Percentiles rank a stretch among this genome's conserved stretches.
Evolutionary conservation across 495 filamentous ascomycete species (phyloP).

Genomic region (Neurospora discreta): DNA sequence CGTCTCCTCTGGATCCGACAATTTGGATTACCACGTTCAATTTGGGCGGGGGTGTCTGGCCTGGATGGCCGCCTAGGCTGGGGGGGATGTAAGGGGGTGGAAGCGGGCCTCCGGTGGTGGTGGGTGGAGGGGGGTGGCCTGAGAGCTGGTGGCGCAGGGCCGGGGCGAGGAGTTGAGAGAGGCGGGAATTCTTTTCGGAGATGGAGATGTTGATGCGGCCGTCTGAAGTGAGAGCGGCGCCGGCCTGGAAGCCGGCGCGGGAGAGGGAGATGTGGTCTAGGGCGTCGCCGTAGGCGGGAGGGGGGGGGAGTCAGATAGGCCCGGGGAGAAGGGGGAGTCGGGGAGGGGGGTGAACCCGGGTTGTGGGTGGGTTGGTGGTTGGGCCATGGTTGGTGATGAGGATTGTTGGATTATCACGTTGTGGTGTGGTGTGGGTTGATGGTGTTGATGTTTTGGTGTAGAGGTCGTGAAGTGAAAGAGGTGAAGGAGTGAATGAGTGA

Average conservation of each 20-base stretch:
- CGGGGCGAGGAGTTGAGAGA: conserved; percentile 56
- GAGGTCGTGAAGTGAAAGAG: neutral
- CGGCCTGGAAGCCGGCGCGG: conserved; percentile 38
- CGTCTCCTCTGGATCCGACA: conserved; percentile 64
- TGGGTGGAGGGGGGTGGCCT: conserved; percentile 23
- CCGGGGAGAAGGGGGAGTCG: neutral
- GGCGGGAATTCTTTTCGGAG: conserved; percentile 48
- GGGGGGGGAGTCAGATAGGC: conserved; percentile 10
- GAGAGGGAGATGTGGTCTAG: conserved; percentile 36
- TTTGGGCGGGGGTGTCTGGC: conserved; percentile 42
- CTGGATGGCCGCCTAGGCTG: conserved; percentile 46
- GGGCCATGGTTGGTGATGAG: neutral
- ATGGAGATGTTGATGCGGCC: conserved; percentile 69
- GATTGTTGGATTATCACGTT: neutral
- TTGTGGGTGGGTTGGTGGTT: neutral
- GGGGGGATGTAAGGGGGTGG: conserved; percentile 52
- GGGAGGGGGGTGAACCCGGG: neutral
- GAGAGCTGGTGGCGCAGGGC: conserved; percentile 49
- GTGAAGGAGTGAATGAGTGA: neutral
- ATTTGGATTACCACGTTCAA: conserved; percentile 74
- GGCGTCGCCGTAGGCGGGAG: conserved; percentile 34
- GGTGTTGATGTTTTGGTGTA: neutral
- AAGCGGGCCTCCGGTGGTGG: conserved; percentile 19
- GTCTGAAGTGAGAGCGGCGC: conserved; percentile 41
- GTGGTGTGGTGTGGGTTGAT: neutral